These are phyloP conservation scores for Tuber magnatum DNA, from an alignment of 495 filamentous ascomycete genomes.

Conservation along the genomic window DNA sequence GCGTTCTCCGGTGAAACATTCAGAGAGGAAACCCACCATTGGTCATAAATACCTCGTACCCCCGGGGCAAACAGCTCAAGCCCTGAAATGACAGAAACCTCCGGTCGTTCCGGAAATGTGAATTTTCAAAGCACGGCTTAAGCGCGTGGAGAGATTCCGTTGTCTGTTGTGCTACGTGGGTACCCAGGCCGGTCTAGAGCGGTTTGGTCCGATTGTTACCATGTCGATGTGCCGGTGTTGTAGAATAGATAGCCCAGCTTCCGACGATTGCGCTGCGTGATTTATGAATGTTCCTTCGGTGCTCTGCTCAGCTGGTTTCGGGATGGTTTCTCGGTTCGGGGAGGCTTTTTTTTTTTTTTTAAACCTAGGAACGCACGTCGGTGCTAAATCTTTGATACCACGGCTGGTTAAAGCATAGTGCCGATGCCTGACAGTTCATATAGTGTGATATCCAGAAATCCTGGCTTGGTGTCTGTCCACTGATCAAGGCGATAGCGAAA, in stretches of 20 bases:
- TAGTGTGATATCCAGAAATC: no score
- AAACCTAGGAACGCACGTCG: neutral
- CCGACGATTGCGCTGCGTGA: neutral
- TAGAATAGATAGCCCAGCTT: neutral
- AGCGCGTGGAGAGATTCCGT: neutral
- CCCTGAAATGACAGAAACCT: neutral
- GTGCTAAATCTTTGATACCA: neutral
- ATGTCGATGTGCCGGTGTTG: neutral
- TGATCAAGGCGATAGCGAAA: no score
- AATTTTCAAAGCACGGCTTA: neutral
- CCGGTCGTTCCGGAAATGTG: neutral
- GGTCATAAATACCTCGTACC: neutral
- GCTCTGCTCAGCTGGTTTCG: neutral
- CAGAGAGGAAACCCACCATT: neutral
- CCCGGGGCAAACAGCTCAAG: neutral
- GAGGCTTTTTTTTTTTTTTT: no score
- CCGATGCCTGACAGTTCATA: no score
- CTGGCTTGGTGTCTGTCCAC: no score
- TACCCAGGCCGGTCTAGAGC: neutral
- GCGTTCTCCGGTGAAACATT: neutral
- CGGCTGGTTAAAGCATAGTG: neutral
- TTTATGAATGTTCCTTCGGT: neutral
- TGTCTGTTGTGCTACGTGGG: neutral
- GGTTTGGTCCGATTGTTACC: neutral
- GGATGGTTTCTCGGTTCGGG: neutral